Conservation (phyloP, 306 rosid species). For the Acacia melanoxylon region DNA sequence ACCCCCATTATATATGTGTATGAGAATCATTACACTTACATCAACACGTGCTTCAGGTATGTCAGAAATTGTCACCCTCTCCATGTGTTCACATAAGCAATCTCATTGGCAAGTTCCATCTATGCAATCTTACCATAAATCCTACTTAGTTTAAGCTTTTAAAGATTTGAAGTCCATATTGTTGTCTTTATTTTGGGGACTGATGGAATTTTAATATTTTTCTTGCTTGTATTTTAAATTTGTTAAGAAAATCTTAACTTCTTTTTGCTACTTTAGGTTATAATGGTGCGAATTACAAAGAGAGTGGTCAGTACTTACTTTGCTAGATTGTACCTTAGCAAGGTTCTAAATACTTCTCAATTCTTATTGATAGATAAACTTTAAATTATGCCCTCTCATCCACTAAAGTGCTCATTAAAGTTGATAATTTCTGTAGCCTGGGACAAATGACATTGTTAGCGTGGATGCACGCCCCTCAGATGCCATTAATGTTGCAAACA, state of each 20-base stretch:
- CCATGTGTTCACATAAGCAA: background rate
- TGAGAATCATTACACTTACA: conserved; percentile 1
- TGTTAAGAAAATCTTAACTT: conserved; percentile 14
- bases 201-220: conserved; percentile 10
- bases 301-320: conserved; percentile 82
- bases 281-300: conserved; percentile 82
- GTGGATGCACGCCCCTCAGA: conserved; percentile 97
- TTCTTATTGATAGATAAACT: conserved; percentile 14
- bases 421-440: conserved; percentile 71
- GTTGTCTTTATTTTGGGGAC: conserved; percentile 11
- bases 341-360: conserved; percentile 51
- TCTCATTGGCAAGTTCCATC: conserved; percentile 5
- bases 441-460: conserved; percentile 60
- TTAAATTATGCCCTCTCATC: conserved; percentile 15
- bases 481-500: conserved; percentile 84
- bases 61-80: background rate
- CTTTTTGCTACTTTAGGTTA: conserved; percentile 61
- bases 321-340: conserved; percentile 77
- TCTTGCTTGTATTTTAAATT: conserved; percentile 10
- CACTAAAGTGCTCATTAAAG: conserved; percentile 24
- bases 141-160: background rate
- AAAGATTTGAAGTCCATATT: background rate
- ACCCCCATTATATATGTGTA: conserved; percentile 6
- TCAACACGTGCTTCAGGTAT: background rate
- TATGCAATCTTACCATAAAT: background rate